Evolutionary conservation across 2,329 filamentous ascomycete genomes (phyloP), one percentile per base, ranked within the genome.

Genomic region (Scedosporium boydii): DNA sequence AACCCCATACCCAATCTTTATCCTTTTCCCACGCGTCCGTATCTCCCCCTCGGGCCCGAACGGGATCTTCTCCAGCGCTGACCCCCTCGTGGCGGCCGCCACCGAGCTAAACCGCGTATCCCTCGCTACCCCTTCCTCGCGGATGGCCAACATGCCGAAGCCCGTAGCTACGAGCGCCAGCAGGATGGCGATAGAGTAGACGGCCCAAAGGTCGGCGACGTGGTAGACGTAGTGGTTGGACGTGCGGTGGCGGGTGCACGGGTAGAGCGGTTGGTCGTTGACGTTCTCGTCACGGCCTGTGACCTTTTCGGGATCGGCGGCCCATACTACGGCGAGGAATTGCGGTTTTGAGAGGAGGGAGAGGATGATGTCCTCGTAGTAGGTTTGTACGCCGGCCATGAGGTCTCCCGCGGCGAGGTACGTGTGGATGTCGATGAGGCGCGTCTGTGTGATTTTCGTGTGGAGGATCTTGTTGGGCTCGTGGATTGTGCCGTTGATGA

Each of bases 41-140:
- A 7, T 66, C 67, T n/a, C 64, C 14, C 51, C 67, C n/a, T 66
- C 68, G 7, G 62, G 65, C 44, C 63, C 65, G 65, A 69, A 69
- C 12, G 69, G 68, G 6, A 75, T 63, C 64, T 69, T 71, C 62
- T 76, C 74, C 5, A 75, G 67, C 9, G 70, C 72, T 4, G 68
- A 70, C 1, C 74, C 74, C 18, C 74, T 69, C 10, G 74, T 76
- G 10, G 74, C 73, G n/a, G 74, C 73, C 27, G 75, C 69, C 57
- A 76, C 75, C 65, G 71, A 73, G 27, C 73, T 75, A 66, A 76
- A 76, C 5, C 70, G 69, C 27, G 72, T 75, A 65, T 73, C 71
- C n/a, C 72, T 70, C 18, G 72, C 66, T 12, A 72, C 67, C 4
- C 74, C 73, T 63, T 73, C 71, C 44, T 69, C 68, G 3, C 68